Evolutionary conservation across 2,329 filamentous ascomycete species (phyloP), one percentile per base, ranked within the genome.

Genomic region (Xylaria arbuscula): DNA sequence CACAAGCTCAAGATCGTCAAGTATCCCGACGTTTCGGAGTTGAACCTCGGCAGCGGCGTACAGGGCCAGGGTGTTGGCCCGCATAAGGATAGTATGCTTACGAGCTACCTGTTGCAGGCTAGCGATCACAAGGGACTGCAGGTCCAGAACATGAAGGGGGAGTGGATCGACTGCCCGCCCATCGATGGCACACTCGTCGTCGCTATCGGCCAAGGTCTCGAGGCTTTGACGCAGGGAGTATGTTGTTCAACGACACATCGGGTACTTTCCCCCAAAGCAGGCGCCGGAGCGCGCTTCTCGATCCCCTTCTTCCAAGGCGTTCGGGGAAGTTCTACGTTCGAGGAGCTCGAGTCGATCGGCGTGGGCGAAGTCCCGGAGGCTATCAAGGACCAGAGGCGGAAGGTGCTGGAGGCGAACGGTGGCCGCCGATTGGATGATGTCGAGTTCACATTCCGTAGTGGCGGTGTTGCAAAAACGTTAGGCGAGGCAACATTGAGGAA

Each of bases 241-340:
- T 96, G 93, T 78, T 89, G 91, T 72, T 88, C 89, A 70, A 97
- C 93, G 2, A 96, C 93, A 48, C 93, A 97, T 80, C 87, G 93
- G 10, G 93, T 97, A 42, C 83, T 96, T n/a, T 92, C 88, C 36
- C 93, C 93, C 0, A 76, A 82, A 1, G 87, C 88, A 8, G 93
- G 92, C 13, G 82, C 87, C 10, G 93, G 93, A 3, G 85, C 93
- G 38, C 85, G 93, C 63, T 95, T 90, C 82, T 92, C 89, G 8
- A 91, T 97, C 56, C 93, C 93, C 0, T 97, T 97, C 81, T 97
- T 97, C 82, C 93, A 96, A 78, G 93, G 93, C 24, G 92, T 97
- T 68, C 89, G 89, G 75, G 89, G 93, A 66, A 92, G 94, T 78
- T 89, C 92, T 0, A 87, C 88, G 19, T 97, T 97, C 77, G 93